Conservation (phyloP, 257 asterid species). For the Lantana camara region DNA sequence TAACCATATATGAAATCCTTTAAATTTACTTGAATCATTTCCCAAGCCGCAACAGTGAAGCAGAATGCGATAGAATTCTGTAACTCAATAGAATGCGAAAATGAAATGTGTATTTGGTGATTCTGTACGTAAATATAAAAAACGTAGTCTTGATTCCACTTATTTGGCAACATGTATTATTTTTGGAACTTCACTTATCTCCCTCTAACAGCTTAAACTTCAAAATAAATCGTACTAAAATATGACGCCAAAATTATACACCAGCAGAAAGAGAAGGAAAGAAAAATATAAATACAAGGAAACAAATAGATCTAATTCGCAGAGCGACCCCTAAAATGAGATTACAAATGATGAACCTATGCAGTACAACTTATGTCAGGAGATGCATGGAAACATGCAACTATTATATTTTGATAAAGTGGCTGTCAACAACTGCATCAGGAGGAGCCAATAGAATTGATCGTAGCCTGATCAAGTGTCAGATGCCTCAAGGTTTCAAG, state of each 20-base stretch:
- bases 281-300: no score
- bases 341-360: no score
- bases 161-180: neutral
- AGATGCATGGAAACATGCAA: no score
- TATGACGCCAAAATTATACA: neutral
- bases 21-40: neutral
- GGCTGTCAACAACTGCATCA: no score
- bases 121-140: neutral
- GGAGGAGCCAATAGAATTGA: no score
- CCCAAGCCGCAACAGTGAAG: constrained; percentile 10
- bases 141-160: neutral
- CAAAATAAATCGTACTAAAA: neutral
- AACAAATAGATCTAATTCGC: neutral
- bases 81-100: neutral
- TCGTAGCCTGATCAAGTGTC: no score
- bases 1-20: neutral
- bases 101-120: neutral
- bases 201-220: neutral
- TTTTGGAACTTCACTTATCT: neutral
- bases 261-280: no score
- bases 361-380: no score
- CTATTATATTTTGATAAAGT: no score
- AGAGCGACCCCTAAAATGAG: neutral
- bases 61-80: neutral
- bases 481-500: neutral